These are phyloP conservation scores for Melanomma pulvis-pyrius DNA, from an alignment of 495 filamentous ascomycete genomes.

Conservation along the genomic window DNA sequence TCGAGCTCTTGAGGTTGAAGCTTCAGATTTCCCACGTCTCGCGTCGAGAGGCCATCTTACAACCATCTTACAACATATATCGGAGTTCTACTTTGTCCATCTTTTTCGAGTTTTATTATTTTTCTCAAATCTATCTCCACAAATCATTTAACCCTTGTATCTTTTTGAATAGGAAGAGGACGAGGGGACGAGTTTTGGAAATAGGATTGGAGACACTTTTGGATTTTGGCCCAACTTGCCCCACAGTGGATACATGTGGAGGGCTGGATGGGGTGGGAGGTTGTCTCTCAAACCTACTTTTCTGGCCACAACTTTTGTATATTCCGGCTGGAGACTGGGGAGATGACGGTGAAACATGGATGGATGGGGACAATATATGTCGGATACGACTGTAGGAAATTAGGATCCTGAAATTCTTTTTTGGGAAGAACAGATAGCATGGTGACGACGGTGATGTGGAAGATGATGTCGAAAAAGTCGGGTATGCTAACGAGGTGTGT, in stretches of 20 bases:
- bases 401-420: conserved; percentile 6
- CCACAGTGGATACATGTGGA: background rate
- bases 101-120: background rate
- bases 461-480: too few species aligned
- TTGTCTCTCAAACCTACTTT: background rate
- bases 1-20: conserved; percentile 44
- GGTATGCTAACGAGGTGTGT: too few species aligned
- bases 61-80: conserved; percentile 21
- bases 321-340: background rate
- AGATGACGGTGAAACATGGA: background rate
- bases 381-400: conserved; percentile 17
- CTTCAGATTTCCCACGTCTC: conserved; percentile 32
- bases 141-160: conserved; percentile 4
- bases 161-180: background rate
- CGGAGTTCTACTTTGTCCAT: conserved; percentile 20
- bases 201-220: background rate
- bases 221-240: background rate
- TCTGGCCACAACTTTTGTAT: conserved; percentile 3
- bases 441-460: background rate
- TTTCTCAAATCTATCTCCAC: background rate
- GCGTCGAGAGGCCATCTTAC: conserved; percentile 38
- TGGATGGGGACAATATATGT: background rate
- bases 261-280: background rate
- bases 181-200: background rate
- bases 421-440: background rate